Evolutionary conservation across 106 monocot species (phyloP), one percentile per base, ranked within the genome.

Genomic region (Apostasia shenzhenica): DNA sequence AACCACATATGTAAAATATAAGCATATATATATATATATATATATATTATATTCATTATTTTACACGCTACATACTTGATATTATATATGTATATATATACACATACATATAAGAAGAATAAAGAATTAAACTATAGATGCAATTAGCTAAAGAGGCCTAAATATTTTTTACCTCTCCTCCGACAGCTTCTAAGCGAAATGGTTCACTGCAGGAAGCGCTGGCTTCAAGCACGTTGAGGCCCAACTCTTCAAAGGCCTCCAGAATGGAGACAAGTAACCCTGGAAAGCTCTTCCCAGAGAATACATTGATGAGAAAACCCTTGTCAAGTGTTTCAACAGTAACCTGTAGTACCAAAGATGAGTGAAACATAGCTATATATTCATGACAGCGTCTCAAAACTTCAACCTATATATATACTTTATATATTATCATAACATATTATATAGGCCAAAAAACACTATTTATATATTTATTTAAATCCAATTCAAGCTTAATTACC

Each of bases 131-230:
- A 26, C 26, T 26, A 26, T 26, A 26, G 26, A 26, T 26, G 26
- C 26, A 26, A 26, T 26, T 26, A 26, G 26, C 26, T 26, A 26
- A 26, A 26, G 26, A 26, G 26, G 26, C 26, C 26, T 26, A 0
- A 26, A 26, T 26, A 26, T 13, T 55, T 68, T 72, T 86, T 85
- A 93, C 93, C 72, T 93, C 90, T 81, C 82, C 85, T 68, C 92
- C 92, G n/a, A 93, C 81, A 43, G 93, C 99, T 84, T 99, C 88
- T 8, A 99, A 80, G 57, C 81, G 81, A 77, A 99, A 99, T 3
- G 87, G 64, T 49, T 93, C 83, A 49, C 81, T 57, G 78, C 99
- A 99, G 14, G 93, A 87, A 83, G 85, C 99, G 75, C 85, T 87
- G 57, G 93, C 99, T 80, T 99, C 87, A 54, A 88, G 53, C 45